Evolutionary conservation across 306 rosid species (phyloP), one percentile per base, ranked within the genome.

Genomic region (Pyrus pyrifolia): DNA sequence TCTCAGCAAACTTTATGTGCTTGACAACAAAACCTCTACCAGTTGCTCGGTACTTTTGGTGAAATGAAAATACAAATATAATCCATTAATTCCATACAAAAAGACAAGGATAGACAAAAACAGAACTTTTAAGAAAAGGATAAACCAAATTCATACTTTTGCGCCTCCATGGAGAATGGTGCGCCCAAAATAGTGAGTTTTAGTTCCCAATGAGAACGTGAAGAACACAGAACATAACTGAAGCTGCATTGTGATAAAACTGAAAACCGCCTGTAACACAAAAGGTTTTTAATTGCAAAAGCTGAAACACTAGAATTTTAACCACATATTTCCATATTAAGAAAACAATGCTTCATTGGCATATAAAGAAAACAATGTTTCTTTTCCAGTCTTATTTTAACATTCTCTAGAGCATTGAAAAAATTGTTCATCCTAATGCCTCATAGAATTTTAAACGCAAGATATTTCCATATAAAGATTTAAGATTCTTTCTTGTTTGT

Each of bases 151-250:
- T 55, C 92, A 49, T 86, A 91, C 98, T 77, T 94, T 94, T 75
- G 98, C 98, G 73, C 98, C 98, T 68, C 98, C 98, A 65, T 94
- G 98, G 76, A 94, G 97, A 84, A 94, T 84, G 9, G 98, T 94
- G 46, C 98, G 94, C 53, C 98, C 98, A 87, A 94, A 94, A 86
- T 92, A 94, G 81, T 94, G 98, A 84, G 98, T 92, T 87, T 88
- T 88, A 70, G 98, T 94, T 73, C 98, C 98, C 78, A 94, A 80
- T 10, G 98, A 94, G 86, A 94, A 94, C 4, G 98, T 94, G 88
- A 94, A 94, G 93, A 94, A 94, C 77, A 94, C 98, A 58, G 98
- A 92, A 81, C 98, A 94, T 83, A 94, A 69, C 83, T 94, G 98
- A 71, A 94, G 97, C 84, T 94, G 98, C 98, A 92, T 94, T 33